Conservation (phyloP, 139 green algal genomes). For the Closterium sp. region DNA sequence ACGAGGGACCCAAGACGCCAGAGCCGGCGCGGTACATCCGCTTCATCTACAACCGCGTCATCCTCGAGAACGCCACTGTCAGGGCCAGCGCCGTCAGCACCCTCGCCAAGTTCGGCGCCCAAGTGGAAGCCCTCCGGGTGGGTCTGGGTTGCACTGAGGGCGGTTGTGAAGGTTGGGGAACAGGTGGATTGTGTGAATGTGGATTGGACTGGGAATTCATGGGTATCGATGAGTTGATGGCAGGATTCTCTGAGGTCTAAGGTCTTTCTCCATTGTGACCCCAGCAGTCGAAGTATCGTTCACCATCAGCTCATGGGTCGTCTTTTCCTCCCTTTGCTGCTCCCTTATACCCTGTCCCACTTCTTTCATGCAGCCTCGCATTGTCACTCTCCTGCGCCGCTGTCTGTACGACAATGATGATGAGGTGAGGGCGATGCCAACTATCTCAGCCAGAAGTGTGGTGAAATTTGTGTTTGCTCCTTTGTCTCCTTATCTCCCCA, state of each 20-base stretch:
- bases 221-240: not conserved
- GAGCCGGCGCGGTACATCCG: conserved; percentile 69
- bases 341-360: not conserved
- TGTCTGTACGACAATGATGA: conserved; percentile 96
- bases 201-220: not conserved
- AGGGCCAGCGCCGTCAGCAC: conserved; percentile 85
- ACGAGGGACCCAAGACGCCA: conserved; percentile 71
- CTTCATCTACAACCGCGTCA: conserved; percentile 99
- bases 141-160: not conserved
- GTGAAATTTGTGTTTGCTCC: too few relatives aligned
- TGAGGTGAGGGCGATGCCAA: conserved; percentile 59
- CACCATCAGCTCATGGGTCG: too few relatives aligned
- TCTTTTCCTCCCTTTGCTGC: not conserved
- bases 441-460: not conserved
- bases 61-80: conserved; percentile 98
- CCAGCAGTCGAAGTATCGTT: too few relatives aligned
- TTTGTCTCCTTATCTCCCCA: too few relatives aligned
- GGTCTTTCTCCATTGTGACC: too few relatives aligned
- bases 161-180: too few relatives aligned
- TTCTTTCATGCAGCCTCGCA: conserved; percentile 53
- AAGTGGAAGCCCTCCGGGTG: conserved; percentile 42
- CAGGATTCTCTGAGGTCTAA: not conserved
- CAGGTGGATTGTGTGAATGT: too few relatives aligned
- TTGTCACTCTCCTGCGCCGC: conserved; percentile 85
- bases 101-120: conserved; percentile 83